Conservation (phyloP, 805 yeast species). For the Ogataea wickerhamii region DNA sequence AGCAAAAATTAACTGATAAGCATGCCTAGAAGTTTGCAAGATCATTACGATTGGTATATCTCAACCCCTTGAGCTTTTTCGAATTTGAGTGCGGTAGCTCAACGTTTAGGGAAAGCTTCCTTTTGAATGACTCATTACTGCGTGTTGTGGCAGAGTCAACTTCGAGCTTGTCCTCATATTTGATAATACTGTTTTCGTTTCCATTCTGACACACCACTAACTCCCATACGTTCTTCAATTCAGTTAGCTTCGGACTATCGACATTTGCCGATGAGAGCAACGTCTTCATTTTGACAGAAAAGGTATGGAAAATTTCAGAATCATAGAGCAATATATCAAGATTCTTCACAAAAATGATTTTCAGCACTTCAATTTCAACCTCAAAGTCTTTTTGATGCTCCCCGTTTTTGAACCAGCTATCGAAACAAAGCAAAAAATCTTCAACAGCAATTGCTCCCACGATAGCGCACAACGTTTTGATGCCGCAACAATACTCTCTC, state of each 20-base stretch:
- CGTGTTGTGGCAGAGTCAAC: constrained; percentile 1
- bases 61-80: constrained; percentile 18
- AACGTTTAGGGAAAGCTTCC: constrained; percentile 10
- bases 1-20: too few relatives aligned
- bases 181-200: constrained; percentile 13
- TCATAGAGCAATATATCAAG: constrained; percentile 5
- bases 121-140: constrained; percentile 8
- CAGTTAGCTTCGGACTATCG: constrained; percentile 7
- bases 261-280: constrained; percentile 6
- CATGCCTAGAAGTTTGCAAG: constrained; percentile 12
- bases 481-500: constrained; percentile 12
- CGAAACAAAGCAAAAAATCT: constrained; percentile 18
- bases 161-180: not conserved
- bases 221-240: constrained; percentile 21
- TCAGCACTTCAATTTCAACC: constrained; percentile 17
- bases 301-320: constrained; percentile 4
- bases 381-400: constrained; percentile 4
- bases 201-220: constrained; percentile 12
- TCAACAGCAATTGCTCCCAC: constrained; percentile 16
- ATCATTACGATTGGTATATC: constrained; percentile 18
- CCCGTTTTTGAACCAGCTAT: constrained; percentile 9
- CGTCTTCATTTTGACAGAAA: constrained; percentile 11
- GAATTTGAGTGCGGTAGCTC: constrained; percentile 3
- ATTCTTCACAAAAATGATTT: constrained; percentile 14
- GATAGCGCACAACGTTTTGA: constrained; percentile 10